A percentile compares a stretch with the other conserved stretches of the same genome.
Evolutionary conservation across 1,284 basidiomycete species (phyloP).

Genomic region (Pulchroboletus neoregius): DNA sequence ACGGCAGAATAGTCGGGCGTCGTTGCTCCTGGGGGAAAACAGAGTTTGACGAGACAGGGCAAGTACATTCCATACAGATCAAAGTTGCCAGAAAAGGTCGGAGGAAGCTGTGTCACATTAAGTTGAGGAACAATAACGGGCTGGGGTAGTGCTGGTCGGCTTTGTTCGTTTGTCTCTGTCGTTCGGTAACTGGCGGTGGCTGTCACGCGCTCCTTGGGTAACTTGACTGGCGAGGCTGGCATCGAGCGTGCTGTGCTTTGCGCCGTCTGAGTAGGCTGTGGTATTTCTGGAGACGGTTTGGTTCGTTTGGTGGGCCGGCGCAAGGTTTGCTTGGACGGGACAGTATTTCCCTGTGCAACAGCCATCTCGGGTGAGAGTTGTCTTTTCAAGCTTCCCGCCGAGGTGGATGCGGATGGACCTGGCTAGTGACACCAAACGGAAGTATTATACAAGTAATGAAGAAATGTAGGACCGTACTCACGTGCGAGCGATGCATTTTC

Average conservation of each 20-base stretch:
- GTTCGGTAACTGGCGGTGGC: background rate
- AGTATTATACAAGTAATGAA: no score
- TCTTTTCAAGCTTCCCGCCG: conserved; percentile 22
- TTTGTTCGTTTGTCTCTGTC: conserved; percentile 2
- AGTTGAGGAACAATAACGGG: conserved; percentile 10
- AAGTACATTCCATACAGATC: conserved; percentile 40
- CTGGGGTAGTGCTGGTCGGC: conserved; percentile 5
- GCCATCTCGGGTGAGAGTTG: conserved; percentile 20
- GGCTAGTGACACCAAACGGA: conserved; percentile 7
- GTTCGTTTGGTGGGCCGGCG: conserved; percentile 23
- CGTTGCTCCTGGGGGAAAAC: conserved; percentile 28
- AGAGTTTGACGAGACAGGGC: conserved; percentile 34
- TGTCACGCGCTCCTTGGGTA: conserved; percentile 8
- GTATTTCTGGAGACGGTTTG: conserved; percentile 9
- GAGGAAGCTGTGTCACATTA: conserved; percentile 1
- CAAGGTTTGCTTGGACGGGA: conserved; percentile 5
- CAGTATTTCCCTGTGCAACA: conserved; percentile 1
- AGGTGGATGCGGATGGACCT: conserved; percentile 13
- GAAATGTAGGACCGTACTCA: conserved; percentile 3
- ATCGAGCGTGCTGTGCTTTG: conserved; percentile 5
- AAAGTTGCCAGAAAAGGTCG: conserved; percentile 35
- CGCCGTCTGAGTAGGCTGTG: conserved; percentile 9
- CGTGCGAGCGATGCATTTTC: conserved; percentile 21
- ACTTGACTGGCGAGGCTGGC: conserved; percentile 14
- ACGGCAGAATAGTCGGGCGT: conserved; percentile 32